Conservation (phyloP, 1,284 basidiomycete species). For the Tylopilus sp. region DNA sequence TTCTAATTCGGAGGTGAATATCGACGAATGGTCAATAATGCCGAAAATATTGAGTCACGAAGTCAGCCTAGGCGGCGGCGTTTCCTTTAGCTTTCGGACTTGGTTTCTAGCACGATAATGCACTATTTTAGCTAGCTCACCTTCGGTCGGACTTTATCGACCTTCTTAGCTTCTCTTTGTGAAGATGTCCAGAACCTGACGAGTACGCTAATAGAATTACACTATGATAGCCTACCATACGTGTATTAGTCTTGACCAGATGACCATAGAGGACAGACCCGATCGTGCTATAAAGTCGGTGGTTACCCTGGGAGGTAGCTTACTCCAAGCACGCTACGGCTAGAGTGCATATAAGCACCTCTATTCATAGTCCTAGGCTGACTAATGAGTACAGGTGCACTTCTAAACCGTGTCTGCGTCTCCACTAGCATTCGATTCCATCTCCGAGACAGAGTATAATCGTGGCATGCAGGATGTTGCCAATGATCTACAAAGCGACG, state of each 20-base stretch:
- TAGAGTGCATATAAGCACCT: constrained; percentile 21
- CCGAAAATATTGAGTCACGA: no score
- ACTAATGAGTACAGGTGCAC: constrained; percentile 13
- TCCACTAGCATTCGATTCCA: background rate
- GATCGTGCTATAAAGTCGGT: background rate
- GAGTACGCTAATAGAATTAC: background rate
- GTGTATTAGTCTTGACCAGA: background rate
- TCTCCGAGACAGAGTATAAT: constrained; percentile 3
- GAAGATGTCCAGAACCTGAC: background rate
- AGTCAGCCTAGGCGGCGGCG: no score
- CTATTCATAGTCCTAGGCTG: constrained; percentile 10
- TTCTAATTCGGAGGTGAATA: no score
- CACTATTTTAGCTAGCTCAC: background rate
- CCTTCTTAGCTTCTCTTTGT: no score
- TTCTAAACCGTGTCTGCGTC: constrained; percentile 29
- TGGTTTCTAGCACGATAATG: no score
- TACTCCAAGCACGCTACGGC: background rate
- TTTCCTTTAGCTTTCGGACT: no score
- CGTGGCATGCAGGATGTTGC: constrained; percentile 17
- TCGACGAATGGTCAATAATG: no score
- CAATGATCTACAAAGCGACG: constrained; percentile 9
- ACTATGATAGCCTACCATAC: background rate
- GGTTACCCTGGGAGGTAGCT: background rate
- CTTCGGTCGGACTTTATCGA: no score
- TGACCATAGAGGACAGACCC: background rate